Evolutionary conservation across 2,329 filamentous ascomycete species (phyloP).

Genomic region (Geoglossum cookeanum): DNA sequence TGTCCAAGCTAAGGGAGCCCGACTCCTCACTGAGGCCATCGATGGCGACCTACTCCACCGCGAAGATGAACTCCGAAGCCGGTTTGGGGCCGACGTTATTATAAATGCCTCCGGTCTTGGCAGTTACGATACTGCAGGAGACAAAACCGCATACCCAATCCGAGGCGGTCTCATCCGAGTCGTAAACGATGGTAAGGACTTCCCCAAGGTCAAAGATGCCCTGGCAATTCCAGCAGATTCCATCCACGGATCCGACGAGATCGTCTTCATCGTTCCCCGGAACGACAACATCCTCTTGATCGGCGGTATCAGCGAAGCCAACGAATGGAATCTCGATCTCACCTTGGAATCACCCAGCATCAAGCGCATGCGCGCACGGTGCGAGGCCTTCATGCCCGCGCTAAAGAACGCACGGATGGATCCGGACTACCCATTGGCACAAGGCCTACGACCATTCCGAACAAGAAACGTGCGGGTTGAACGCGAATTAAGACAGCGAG

Average conservation of each 20-base stretch:
- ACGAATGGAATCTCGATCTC: constrained; percentile 21
- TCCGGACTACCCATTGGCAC: constrained; percentile 23
- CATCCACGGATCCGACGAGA: constrained; percentile 18
- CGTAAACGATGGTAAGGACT: constrained; percentile 25
- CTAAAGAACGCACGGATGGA: constrained; percentile 24
- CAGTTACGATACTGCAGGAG: constrained; percentile 20
- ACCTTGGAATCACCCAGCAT: constrained; percentile 23
- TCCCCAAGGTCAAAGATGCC: constrained; percentile 23
- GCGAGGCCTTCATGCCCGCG: constrained; percentile 23
- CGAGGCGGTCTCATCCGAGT: constrained; percentile 26
- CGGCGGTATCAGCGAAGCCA: constrained; percentile 21
- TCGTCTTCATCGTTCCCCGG: constrained; percentile 26
- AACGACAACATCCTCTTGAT: constrained; percentile 27
- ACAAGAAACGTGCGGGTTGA: constrained; percentile 24
- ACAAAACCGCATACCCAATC: constrained; percentile 24
- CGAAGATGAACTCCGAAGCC: constrained; percentile 17
- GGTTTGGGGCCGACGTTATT: constrained; percentile 24
- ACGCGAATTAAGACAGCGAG: constrained; percentile 19
- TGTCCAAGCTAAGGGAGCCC: constrained; percentile 24
- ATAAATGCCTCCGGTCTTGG: constrained; percentile 26
- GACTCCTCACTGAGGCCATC: constrained; percentile 21
- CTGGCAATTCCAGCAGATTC: constrained; percentile 24
- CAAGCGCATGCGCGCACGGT: constrained; percentile 24
- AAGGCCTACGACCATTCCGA: constrained; percentile 25
- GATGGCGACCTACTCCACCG: constrained; percentile 19